Conservation (phyloP, 768 basidiomycete species). For the Pisolithus orientalis region DNA sequence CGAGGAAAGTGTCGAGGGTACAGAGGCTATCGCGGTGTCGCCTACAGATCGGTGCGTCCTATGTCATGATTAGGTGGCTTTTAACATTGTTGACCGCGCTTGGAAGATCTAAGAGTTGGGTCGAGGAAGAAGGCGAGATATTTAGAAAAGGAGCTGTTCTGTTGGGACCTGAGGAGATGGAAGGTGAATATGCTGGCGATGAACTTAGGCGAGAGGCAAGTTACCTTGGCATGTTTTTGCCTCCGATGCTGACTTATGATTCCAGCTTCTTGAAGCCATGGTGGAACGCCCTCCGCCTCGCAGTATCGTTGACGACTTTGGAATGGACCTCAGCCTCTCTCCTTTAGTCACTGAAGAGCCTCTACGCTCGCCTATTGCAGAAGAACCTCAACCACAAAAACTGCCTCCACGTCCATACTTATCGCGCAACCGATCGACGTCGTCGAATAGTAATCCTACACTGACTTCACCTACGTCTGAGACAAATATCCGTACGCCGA, state of each 20-base stretch:
- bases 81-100: not conserved
- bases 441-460: conserved; percentile 10
- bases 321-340: conserved; percentile 29
- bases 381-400: conserved; percentile 31
- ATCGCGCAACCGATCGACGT: conserved; percentile 48
- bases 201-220: conserved; percentile 75
- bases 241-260: not conserved
- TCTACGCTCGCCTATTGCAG: conserved; percentile 14
- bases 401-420: conserved; percentile 55
- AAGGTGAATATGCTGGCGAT: conserved; percentile 84
- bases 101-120: conserved; percentile 67
- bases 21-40: conserved; percentile 9
- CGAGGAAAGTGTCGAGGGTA: conserved; percentile 38
- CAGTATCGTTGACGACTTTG: conserved; percentile 58
- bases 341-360: conserved; percentile 9
- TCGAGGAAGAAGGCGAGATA: conserved; percentile 94
- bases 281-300: conserved; percentile 81
- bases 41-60: conserved; percentile 40
- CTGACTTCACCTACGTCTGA: not conserved
- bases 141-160: conserved; percentile 86
- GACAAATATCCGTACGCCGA: conserved; percentile 30
- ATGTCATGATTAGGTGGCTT: not conserved
- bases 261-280: conserved; percentile 75
- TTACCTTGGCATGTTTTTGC: not conserved
- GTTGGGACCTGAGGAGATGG: conserved; percentile 80